Evolutionary conservation across 2,329 filamentous ascomycete species (phyloP).

Genomic region (Stachybotrys chartarum): DNA sequence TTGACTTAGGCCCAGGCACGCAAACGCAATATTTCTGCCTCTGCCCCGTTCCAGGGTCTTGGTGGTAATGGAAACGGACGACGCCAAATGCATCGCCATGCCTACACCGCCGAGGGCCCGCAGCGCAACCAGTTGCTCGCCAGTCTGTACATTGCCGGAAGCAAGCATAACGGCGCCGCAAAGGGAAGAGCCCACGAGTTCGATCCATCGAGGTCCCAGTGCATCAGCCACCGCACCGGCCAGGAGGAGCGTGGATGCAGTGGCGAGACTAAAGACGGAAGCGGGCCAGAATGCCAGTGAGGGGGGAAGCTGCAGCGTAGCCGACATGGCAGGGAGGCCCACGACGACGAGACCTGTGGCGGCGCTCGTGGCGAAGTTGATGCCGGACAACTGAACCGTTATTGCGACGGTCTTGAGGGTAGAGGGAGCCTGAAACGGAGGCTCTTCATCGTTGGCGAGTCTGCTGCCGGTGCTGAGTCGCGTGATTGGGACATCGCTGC

Average conservation of each 20-base stretch:
- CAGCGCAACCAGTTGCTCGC: slow-evolving; percentile 27
- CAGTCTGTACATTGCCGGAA: slow-evolving; percentile 18
- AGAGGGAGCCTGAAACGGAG: not conserved
- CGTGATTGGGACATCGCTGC: not conserved
- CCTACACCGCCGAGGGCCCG: slow-evolving; percentile 31
- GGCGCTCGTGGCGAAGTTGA: slow-evolving; percentile 15
- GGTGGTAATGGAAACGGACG: slow-evolving; percentile 26
- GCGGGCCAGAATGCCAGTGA: slow-evolving; percentile 31
- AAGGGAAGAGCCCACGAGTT: slow-evolving; percentile 23
- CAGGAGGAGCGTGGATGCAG: slow-evolving; percentile 27
- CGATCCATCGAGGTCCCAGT: slow-evolving; percentile 22
- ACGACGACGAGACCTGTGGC: slow-evolving; percentile 26
- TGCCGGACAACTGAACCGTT: slow-evolving; percentile 14
- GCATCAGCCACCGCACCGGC: slow-evolving; percentile 31
- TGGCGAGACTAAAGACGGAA: slow-evolving; percentile 26
- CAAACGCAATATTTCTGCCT: slow-evolving; percentile 32
- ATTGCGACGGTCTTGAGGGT: slow-evolving; percentile 10
- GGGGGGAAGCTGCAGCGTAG: slow-evolving; percentile 22
- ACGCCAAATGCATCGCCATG: slow-evolving; percentile 25
- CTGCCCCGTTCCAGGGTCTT: slow-evolving; percentile 21
- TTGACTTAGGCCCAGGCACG: slow-evolving; percentile 36
- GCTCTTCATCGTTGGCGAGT: not conserved
- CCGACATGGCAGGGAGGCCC: slow-evolving; percentile 31
- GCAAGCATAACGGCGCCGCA: slow-evolving; percentile 22
- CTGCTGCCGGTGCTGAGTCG: not conserved